These are phyloP conservation scores for Malassezia equina DNA, from an alignment of 1,284 basidiomycete genomes.

Conservation along the genomic window DNA sequence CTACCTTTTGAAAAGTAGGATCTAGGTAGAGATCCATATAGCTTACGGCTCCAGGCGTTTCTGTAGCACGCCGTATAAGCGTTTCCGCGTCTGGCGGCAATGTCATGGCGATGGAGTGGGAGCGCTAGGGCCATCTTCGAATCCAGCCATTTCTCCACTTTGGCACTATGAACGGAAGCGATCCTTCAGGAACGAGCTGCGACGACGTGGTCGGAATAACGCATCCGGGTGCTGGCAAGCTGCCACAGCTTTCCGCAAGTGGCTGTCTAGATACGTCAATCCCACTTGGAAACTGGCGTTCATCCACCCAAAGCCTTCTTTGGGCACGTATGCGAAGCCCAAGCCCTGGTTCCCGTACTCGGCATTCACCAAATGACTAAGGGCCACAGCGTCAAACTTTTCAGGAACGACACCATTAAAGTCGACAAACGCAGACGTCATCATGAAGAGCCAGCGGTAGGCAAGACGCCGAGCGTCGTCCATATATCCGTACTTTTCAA, in stretches of 20 bases:
- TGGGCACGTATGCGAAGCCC: slow-evolving; percentile 76
- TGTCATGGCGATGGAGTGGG: not conserved
- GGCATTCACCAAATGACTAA: slow-evolving; percentile 89
- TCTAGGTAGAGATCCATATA: not conserved
- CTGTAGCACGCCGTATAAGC: not conserved
- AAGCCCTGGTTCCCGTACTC: slow-evolving; percentile 98
- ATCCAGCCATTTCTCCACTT: not conserved
- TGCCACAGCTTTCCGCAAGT: slow-evolving; percentile 87
- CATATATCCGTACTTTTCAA: slow-evolving; percentile 88
- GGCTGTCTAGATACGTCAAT: slow-evolving; percentile 79
- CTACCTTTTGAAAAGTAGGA: slow-evolving; percentile 5
- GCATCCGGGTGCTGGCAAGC: slow-evolving; percentile 82
- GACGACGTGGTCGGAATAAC: slow-evolving; percentile 55
- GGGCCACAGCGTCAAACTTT: slow-evolving; percentile 93
- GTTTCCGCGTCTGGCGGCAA: not conserved
- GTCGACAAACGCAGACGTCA: slow-evolving; percentile 53
- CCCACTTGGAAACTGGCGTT: slow-evolving; percentile 66
- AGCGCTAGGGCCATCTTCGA: not conserved
- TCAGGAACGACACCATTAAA: slow-evolving; percentile 96
- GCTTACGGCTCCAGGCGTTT: not conserved
- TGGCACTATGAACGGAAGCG: not conserved
- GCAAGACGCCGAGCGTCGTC: slow-evolving; percentile 86
- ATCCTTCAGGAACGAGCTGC: not conserved
- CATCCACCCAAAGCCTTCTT: slow-evolving; percentile 81
- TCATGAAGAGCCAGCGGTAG: slow-evolving; percentile 93